Conservation (phyloP, 2,329 filamentous ascomycete genomes). For the Daldinia sp. region DNA sequence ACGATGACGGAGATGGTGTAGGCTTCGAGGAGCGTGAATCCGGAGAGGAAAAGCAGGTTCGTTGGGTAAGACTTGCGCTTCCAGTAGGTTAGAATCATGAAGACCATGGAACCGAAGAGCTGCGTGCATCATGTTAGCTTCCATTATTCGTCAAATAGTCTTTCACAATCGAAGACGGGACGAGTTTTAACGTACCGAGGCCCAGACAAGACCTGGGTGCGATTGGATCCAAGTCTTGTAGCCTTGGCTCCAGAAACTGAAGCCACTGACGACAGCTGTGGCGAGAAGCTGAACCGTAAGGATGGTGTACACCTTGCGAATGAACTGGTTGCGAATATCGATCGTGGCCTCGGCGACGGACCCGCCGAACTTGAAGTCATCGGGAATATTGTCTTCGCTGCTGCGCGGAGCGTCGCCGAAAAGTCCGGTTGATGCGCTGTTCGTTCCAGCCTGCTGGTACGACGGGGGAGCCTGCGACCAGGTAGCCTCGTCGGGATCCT, state of each 20-base stretch:
- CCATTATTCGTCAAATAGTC: conserved; percentile 5
- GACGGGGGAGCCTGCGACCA: conserved; percentile 78
- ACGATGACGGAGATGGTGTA: conserved; percentile 94
- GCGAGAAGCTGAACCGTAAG: conserved; percentile 92
- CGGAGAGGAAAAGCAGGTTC: conserved; percentile 90
- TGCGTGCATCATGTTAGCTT: conserved; percentile 41
- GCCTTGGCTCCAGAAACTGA: conserved; percentile 82
- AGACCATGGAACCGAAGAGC: conserved; percentile 81
- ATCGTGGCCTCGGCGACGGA: conserved; percentile 92
- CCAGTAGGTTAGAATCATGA: conserved; percentile 91
- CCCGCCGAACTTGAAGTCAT: conserved; percentile 99
- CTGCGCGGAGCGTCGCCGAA: conserved; percentile 74
- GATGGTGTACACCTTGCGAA: conserved; percentile 98
- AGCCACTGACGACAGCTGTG: conserved; percentile 79
- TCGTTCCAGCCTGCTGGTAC: conserved; percentile 64
- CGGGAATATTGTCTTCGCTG: conserved; percentile 90
- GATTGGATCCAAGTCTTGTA: conserved; percentile 90
- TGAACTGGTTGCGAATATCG: conserved; percentile 95
- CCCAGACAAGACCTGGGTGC: conserved; percentile 84
- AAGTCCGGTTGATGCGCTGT: conserved; percentile 64
- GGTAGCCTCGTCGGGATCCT: conserved; percentile 81
- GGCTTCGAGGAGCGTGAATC: conserved; percentile 90
- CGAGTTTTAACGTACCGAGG: conserved; percentile 65
- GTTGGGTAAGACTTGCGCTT: conserved; percentile 95
- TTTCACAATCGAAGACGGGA: neutral